Evolutionary conservation across 169 alveolate species (phyloP), one percentile per base, ranked within the genome.

Genomic region (Eimeria maxima): DNA sequence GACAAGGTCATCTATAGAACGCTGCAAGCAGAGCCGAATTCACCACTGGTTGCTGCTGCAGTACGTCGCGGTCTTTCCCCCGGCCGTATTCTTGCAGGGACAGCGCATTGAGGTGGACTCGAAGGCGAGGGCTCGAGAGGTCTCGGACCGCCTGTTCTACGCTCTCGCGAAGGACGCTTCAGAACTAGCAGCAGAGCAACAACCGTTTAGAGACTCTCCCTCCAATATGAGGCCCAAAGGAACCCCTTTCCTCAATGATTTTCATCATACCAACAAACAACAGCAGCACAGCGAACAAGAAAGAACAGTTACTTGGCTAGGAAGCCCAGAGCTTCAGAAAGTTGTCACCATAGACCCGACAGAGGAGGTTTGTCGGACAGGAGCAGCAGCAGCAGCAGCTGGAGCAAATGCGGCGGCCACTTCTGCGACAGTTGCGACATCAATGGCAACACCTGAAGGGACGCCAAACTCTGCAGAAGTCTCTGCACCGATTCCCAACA

Each of bases 31-130:
- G 13, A 76, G 92, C 86, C 80, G 76, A n/a, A 65, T 92, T 27
- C 92, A 92, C 84, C 71, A 92, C 96, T 92, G 96, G 96, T 53
- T 92, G 96, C 92, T 78, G 71, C 71, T 92, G 47, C 96, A 92
- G 93, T 92, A 92, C 92, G 96, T 76, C 24, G 86, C 76, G 4
- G 86, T 57, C 71, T 78, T 53, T 60, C 96, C 96, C 33, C 96
- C 96, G 0, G 92, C 96, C 53, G 47, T 92, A 27, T 92, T 92
- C 57, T 63, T 92, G n/a, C 83, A 92, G 50, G 96, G 96, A 20
- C 53, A 84, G 57, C 96, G 92, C 55, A 80, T 92, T 29, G 96
- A 67, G 60, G 22, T 86, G 42, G 93, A 60, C 81, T 86, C 93
- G n/a, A 86, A 57, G 47, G 93, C 93, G 33, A 57, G 38, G 81